Evolutionary conservation across 371 early-diverging fungal genomes (phyloP).

Genomic region (Lichtheimia corymbifera): DNA sequence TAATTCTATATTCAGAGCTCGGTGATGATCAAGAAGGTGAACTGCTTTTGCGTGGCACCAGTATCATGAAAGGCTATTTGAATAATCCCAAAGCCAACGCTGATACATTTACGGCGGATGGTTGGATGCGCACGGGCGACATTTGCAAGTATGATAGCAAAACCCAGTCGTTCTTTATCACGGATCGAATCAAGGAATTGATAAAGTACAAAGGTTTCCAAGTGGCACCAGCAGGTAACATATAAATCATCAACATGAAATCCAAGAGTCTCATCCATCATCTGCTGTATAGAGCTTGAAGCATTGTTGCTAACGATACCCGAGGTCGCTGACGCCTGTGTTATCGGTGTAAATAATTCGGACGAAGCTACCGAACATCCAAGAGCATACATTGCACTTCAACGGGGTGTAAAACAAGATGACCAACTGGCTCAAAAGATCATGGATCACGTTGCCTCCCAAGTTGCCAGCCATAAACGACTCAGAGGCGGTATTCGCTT

Average conservation of each 20-base stretch:
- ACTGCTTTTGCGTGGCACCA: conserved; percentile 61
- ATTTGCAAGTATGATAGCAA: conserved; percentile 62
- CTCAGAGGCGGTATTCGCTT: conserved; percentile 78
- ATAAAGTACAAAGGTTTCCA: conserved; percentile 80
- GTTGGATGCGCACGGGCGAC: conserved; percentile 88
- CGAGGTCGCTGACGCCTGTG: conserved; percentile 74
- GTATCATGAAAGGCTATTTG: conserved; percentile 57
- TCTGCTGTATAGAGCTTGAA: conserved; percentile 66
- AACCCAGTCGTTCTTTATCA: conserved; percentile 53
- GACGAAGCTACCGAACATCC: conserved; percentile 79
- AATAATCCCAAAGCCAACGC: conserved; percentile 71
- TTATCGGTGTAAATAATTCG: conserved; percentile 64
- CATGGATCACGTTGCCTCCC: conserved; percentile 53
- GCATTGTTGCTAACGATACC: conserved; percentile 71
- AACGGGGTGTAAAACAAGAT: conserved; percentile 7
- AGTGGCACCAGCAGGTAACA: conserved; percentile 55
- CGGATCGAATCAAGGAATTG: conserved; percentile 77
- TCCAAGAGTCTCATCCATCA: too few species aligned
- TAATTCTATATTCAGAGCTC: conserved; percentile 33
- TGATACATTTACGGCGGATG: conserved; percentile 64
- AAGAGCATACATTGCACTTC: conserved; percentile 73
- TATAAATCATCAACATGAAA: neutral
- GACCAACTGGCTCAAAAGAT: conserved; percentile 49
- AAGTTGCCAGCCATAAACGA: conserved; percentile 74
- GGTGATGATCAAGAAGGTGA: conserved; percentile 67